Conservation (phyloP, 2,329 filamentous ascomycete species). For the Neofusicoccum kwambonambiense region DNA sequence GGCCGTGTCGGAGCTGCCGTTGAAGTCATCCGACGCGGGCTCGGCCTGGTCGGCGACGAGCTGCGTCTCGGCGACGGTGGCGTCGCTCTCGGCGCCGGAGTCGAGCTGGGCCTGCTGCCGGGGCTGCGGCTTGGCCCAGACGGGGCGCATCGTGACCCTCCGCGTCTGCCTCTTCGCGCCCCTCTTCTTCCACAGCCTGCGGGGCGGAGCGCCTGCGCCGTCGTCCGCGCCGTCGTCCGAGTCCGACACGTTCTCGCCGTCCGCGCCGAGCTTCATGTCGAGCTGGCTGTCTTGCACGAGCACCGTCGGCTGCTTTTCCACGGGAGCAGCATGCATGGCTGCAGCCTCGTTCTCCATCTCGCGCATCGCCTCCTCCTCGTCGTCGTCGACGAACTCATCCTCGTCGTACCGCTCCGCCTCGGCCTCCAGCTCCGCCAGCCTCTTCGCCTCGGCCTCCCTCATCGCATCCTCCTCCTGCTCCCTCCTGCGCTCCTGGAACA, state of each 20-base stretch:
- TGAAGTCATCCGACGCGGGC: background rate
- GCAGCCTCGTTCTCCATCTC: conserved; percentile 60
- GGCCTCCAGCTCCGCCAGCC: conserved; percentile 64
- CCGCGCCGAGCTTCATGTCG: conserved; percentile 46
- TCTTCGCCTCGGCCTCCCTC: conserved; percentile 41
- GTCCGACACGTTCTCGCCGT: conserved; percentile 53
- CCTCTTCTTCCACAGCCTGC: conserved; percentile 75
- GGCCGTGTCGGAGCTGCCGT: conserved; percentile 33
- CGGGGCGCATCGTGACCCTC: conserved; percentile 54
- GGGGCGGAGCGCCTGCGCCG: conserved; percentile 50
- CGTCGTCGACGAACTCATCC: conserved; percentile 48
- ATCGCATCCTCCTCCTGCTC: conserved; percentile 28
- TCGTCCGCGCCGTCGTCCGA: conserved; percentile 57
- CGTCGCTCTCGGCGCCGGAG: conserved; percentile 25
- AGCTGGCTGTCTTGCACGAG: conserved; percentile 45
- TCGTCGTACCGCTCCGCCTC: conserved; percentile 25
- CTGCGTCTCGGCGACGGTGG: conserved; percentile 42
- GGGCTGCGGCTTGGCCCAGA: conserved; percentile 10
- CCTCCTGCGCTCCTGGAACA: conserved; percentile 24
- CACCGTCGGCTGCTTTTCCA: conserved; percentile 28
- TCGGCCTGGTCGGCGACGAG: conserved; percentile 27
- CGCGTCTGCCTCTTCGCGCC: conserved; percentile 77
- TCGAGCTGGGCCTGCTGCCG: conserved; percentile 37
- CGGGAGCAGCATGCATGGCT: conserved; percentile 26
- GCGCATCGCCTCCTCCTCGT: conserved; percentile 69